Base-by-base conservation (phyloP, 2,329 filamentous ascomycete genomes). In the Ophiostoma triangulosporum region DNA sequence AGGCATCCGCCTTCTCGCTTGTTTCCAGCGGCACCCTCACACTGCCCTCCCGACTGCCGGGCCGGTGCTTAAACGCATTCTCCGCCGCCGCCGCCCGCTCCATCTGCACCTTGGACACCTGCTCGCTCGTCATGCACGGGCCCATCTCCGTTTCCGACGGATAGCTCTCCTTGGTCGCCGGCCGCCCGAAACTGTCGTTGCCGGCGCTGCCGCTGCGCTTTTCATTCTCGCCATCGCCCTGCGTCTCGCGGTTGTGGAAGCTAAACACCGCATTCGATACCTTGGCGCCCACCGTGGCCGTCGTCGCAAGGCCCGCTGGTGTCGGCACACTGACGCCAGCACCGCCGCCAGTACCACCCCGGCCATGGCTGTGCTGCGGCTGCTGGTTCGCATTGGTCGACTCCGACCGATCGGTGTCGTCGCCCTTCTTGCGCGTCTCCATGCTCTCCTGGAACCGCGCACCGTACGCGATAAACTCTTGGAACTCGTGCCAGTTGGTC, bases 401-500 rank as follows among this genome's bases (percentile, higher is more conserved):
- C 36, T 56, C 54, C 17, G 46, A 50, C 27, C 35, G 58, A 65
- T 75, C 66, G 65, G 72, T 61, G 65, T 84, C 69, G 26, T 73
- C 78, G 20, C 38, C 38, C 61, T 61, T 73, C 66, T 72, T 87
- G 67, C 61, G 77, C 68, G 70, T 70, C 48, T 74, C 73, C 74
- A 79, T 78, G 63, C 71, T 77, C 61, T 85, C 82, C 54, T 79
- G 77, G 71, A 98, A 96, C 46, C 82, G 79, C 60, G 85, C 81
- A 17, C 77, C 76, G 65, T 96, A 97, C 4, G 81, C 76, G 52
- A 79, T 75, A 63, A 86, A 95, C 60, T 94, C 85, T 58, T 87
- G 84, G 68, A 98, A 98, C 58, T 95, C 86, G 60, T 86, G 83
- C 93, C 93, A 98, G 43, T 86, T 91, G 58, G 81, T 84, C 26